phyloP scores from a whole-genome alignment of 345 rosid species.

The Cardiospermum halicacabum region DNA sequence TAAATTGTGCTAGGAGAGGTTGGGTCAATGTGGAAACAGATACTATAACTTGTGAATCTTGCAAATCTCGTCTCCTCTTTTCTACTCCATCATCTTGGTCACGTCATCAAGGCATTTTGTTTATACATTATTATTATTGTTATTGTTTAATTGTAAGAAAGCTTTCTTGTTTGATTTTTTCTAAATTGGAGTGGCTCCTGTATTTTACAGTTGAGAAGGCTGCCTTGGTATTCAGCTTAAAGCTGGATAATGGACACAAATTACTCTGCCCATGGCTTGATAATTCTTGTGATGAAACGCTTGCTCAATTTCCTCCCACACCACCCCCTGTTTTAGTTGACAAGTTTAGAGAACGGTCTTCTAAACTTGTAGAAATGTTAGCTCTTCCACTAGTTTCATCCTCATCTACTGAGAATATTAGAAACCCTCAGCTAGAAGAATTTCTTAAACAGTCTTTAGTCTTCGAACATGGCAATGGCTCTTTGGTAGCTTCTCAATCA shows the following conservation, averaged over 20 bases:
- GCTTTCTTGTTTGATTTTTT: constrained; percentile 6
- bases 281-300: constrained; percentile 74
- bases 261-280: constrained; percentile 78
- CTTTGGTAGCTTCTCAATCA: constrained; percentile 24
- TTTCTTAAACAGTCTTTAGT: constrained; percentile 50
- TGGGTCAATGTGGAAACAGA: constrained; percentile 87
- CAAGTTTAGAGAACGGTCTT: constrained; percentile 50
- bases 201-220: constrained; percentile 74
- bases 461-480: constrained; percentile 28
- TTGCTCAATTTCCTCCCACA: constrained; percentile 81
- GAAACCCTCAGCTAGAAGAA: constrained; percentile 54
- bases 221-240: constrained; percentile 81
- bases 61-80: constrained; percentile 80
- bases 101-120: constrained; percentile 72
- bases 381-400: constrained; percentile 74
- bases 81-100: constrained; percentile 86
- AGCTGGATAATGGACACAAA: constrained; percentile 84
- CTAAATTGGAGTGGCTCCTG: constrained; percentile 18
- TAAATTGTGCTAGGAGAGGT: constrained; percentile 88
- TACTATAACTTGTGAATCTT: constrained; percentile 78
- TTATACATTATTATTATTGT: constrained; percentile 11
- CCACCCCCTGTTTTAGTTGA: constrained; percentile 63
- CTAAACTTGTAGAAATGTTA: constrained; percentile 47
- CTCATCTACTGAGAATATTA: constrained; percentile 65
- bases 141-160: not conserved